A percentile compares a stretch with the other conserved stretches of the same genome.
Evolutionary conservation across 2,329 filamentous ascomycete species (phyloP).

Genomic region (Epichloe aotearoae): DNA sequence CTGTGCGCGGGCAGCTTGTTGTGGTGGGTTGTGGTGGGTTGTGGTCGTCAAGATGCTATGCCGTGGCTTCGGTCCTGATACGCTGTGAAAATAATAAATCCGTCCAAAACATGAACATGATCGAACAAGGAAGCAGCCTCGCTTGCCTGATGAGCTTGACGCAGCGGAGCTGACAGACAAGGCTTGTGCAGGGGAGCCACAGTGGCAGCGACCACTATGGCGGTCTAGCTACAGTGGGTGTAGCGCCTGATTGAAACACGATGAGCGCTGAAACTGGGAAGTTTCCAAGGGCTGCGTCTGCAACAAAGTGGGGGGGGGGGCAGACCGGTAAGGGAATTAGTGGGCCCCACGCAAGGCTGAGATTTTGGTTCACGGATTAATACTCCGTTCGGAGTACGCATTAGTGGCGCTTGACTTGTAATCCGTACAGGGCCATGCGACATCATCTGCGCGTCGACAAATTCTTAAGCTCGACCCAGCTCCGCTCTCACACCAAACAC

Average conservation of each 20-base stretch:
- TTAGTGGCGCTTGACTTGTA: not conserved
- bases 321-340: not conserved
- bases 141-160: not conserved
- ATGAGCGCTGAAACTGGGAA: not conserved
- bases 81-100: not conserved
- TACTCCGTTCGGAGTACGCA: too few species aligned
- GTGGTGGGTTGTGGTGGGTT: not conserved
- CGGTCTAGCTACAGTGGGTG: too few species aligned
- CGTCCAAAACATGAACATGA: not conserved
- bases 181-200: not conserved
- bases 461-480: not conserved
- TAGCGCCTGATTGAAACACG: not conserved
- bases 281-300: too few species aligned
- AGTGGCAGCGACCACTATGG: not conserved
- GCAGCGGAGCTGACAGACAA: not conserved
- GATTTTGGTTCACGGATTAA: conserved; percentile 7
- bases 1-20: not conserved
- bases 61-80: not conserved
- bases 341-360: conserved; percentile 12
- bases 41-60: not conserved
- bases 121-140: not conserved
- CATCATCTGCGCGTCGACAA: not conserved
- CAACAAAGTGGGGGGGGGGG: not conserved
- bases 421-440: not conserved
- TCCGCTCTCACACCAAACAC: conserved; percentile 1